Percentiles rank a stretch among this genome's conserved stretches.
phyloP scores from a whole-genome alignment of 305 asterid species.

The Fraxinus latifolia region DNA sequence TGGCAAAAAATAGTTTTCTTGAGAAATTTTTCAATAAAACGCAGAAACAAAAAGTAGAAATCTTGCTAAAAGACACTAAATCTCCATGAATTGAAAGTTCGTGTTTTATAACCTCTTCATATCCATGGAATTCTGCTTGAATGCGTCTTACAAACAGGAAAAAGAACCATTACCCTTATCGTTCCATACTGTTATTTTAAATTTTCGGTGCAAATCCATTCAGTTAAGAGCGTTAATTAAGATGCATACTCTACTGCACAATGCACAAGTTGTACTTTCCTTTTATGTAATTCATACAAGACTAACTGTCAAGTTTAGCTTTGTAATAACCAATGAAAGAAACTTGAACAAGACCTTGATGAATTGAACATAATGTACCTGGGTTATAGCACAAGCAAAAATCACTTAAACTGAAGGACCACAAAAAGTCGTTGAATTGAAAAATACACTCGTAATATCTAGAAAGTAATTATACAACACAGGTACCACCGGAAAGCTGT shows the following conservation, averaged over 20 bases:
- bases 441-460: not conserved
- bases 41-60: not conserved
- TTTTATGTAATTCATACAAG: not conserved
- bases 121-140: not conserved
- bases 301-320: not conserved
- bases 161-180: not conserved
- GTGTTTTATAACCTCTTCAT: not conserved
- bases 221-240: not conserved
- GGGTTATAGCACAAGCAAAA: not conserved
- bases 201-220: not conserved
- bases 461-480: slow-evolving; percentile 35
- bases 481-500: slow-evolving; percentile 16
- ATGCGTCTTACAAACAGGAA: not conserved
- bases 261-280: not conserved
- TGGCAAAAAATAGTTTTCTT: not conserved
- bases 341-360: not conserved
- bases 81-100: not conserved
- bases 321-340: not conserved
- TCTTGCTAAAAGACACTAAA: no score
- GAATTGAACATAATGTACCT: not conserved
- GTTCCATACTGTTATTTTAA: not conserved
- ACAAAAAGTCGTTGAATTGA: not conserved
- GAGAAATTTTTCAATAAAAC: no score
- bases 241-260: not conserved
- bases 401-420: not conserved